phyloP scores from a whole-genome alignment of 345 rosid species.

The Eucalyptus brandiana region DNA sequence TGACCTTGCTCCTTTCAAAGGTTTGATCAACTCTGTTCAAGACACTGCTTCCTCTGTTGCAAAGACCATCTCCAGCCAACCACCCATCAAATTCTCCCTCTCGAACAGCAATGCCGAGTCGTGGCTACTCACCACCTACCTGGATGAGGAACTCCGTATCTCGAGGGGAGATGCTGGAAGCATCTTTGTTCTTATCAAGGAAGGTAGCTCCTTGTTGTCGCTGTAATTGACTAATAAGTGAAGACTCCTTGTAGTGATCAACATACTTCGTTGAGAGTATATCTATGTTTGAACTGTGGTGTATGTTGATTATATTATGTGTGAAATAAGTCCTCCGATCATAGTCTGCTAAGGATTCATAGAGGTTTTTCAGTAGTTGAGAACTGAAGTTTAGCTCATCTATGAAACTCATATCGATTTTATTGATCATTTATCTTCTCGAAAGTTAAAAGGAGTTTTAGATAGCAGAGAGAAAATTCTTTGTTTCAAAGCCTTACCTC shows the following conservation, averaged over 20 bases:
- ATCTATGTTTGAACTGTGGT: background rate
- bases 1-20: slow-evolving; percentile 63
- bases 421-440: background rate
- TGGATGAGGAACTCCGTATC: slow-evolving; percentile 74
- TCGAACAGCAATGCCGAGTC: slow-evolving; percentile 55
- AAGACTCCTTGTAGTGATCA: background rate
- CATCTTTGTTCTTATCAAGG: slow-evolving; percentile 78
- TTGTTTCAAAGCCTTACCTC: background rate
- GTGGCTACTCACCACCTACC: slow-evolving; percentile 90
- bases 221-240: slow-evolving; percentile 1
- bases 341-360: background rate
- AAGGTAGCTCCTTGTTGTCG: slow-evolving; percentile 60
- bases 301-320: background rate
- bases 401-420: background rate
- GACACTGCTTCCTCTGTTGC: slow-evolving; percentile 81
- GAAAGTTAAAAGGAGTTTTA: background rate
- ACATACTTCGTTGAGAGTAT: background rate
- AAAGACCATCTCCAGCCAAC: slow-evolving; percentile 80
- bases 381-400: background rate
- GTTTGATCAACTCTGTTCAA: slow-evolving; percentile 63
- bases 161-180: slow-evolving; percentile 88
- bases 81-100: slow-evolving; percentile 69
- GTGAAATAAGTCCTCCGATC: background rate
- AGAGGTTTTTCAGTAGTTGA: background rate
- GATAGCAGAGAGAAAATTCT: background rate